Base-by-base conservation (phyloP, 2,329 filamentous ascomycete species). In the Verticillium isaacii region DNA sequence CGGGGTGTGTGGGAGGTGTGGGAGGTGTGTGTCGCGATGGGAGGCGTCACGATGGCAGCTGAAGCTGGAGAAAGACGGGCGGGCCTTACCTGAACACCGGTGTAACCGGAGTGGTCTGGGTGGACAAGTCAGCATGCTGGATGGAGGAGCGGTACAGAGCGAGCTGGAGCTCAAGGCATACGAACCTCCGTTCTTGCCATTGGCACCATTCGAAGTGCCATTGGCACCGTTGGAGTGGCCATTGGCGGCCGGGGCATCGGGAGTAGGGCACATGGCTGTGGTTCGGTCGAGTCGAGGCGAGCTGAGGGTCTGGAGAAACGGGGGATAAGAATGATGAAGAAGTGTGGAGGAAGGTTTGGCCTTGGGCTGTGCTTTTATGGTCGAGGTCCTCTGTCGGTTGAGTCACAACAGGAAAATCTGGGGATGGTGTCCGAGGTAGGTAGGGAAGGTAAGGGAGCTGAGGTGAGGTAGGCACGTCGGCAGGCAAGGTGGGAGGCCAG, bases 241-340 rank as follows among this genome's bases (percentile, higher is more conserved):
- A 52, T 64, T 64, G 56, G 61, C 56, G 61, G 61, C 63, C 61
- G 63, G 59, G 32, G 50, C 59, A 52, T 64, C 61, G 63, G 63
- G 61, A 59, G 63, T 64, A 64, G 63, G 63, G 57, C 61, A 64
- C 63, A 64, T 64, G 15, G 61, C 61, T 32, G 63, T 58, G 63
- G 32, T 34, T 63, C 39, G 56, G 19, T 39, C 29, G 29, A 29
- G 19, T 32, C 41, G 59, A 23, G 19, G 37, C 15, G 8, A n/a
- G 45, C 9, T 12, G 19, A 19, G 19, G 19, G 45, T 37, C 14
- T 12, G 37, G 8, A 25, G 45, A 50, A 50, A 50, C 11, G 23
- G 45, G 19, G 9, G 19, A 23, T n/a, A 50, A n/a, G 5, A 25
- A 50, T 50, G 32, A 19, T 19, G n/a, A 32, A 23, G 19, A 19